phyloP scores from a whole-genome alignment of 2,329 filamentous ascomycete species.

The Proliferodiscus dingleyae region DNA sequence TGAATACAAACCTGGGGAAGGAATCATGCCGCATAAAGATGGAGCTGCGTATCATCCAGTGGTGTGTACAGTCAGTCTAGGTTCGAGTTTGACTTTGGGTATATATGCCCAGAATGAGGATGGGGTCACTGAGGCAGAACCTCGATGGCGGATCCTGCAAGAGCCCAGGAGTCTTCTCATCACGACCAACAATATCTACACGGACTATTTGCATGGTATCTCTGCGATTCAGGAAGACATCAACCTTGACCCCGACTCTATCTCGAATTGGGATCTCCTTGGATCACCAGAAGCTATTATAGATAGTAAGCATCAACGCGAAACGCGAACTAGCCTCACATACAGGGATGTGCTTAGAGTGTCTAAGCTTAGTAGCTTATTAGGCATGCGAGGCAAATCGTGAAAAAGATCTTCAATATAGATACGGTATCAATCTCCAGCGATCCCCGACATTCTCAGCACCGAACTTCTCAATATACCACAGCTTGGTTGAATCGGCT shows the following conservation, averaged over 20 bases:
- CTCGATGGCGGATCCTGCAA: conserved; percentile 63
- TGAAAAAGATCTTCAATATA: conserved; percentile 44
- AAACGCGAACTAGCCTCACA: conserved; percentile 66
- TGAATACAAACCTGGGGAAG: conserved; percentile 80
- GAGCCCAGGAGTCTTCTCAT: conserved; percentile 78
- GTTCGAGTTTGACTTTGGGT: conserved; percentile 71
- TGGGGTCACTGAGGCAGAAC: conserved; percentile 49
- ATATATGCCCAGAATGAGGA: conserved; percentile 62
- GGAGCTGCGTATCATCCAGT: conserved; percentile 80
- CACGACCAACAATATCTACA: conserved; percentile 65
- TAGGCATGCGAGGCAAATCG: conserved; percentile 45
- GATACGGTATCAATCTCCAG: conserved; percentile 72
- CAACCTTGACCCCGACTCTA: conserved; percentile 52
- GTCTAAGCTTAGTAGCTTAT: conserved; percentile 64
- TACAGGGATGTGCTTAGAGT: conserved; percentile 85
- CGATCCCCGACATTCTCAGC: conserved; percentile 53
- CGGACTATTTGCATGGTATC: conserved; percentile 70
- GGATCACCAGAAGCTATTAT: conserved; percentile 42
- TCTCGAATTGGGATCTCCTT: conserved; percentile 70
- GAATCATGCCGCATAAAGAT: conserved; percentile 98
- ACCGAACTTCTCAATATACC: conserved; percentile 77
- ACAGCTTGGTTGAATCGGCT: conserved; percentile 69
- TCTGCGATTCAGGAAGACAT: conserved; percentile 61
- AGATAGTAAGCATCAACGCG: conserved; percentile 52
- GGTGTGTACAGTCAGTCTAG: conserved; percentile 86